Conservation (phyloP, 352 stramenopile species). For the Globisporangium irregulare region DNA sequence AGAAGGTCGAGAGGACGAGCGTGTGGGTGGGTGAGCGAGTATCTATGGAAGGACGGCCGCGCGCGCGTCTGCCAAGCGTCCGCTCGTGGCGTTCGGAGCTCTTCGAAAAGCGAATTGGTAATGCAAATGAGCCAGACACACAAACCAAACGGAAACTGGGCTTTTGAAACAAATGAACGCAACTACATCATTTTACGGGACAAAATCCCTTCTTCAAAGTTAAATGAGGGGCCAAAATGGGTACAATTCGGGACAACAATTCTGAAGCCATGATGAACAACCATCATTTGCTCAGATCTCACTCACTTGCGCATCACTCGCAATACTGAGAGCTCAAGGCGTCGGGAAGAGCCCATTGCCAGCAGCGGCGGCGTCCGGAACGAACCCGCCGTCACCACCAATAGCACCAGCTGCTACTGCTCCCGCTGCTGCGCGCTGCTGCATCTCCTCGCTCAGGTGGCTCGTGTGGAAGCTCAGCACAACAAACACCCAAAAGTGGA, state of each 20-base stretch:
- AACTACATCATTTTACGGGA: background rate
- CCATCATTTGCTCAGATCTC: constrained; percentile 1
- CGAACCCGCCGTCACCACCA: background rate
- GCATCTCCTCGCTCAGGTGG: constrained; percentile 77
- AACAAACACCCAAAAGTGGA: constrained; percentile 86
- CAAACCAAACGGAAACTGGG: background rate
- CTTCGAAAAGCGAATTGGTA: background rate
- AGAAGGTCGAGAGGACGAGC: background rate
- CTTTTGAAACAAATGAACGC: background rate
- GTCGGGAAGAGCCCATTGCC: constrained; percentile 10
- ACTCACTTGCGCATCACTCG: background rate
- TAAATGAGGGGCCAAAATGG: constrained; percentile 2
- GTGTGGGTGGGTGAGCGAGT: background rate
- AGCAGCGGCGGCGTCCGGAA: background rate
- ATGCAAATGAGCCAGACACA: background rate
- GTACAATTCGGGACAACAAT: constrained; percentile 10
- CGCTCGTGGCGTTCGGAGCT: background rate
- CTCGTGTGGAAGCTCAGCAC: constrained; percentile 88
- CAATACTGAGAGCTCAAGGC: constrained; percentile 7
- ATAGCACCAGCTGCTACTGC: constrained; percentile 22
- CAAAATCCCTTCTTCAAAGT: background rate
- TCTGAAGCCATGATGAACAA: background rate
- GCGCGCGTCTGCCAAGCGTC: constrained; percentile 2
- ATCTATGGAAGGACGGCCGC: constrained; percentile 10
- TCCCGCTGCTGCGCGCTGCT: constrained; percentile 31